Evolutionary conservation across 1,284 basidiomycete genomes (phyloP).

Genomic region (Tilletiaria anomala): DNA sequence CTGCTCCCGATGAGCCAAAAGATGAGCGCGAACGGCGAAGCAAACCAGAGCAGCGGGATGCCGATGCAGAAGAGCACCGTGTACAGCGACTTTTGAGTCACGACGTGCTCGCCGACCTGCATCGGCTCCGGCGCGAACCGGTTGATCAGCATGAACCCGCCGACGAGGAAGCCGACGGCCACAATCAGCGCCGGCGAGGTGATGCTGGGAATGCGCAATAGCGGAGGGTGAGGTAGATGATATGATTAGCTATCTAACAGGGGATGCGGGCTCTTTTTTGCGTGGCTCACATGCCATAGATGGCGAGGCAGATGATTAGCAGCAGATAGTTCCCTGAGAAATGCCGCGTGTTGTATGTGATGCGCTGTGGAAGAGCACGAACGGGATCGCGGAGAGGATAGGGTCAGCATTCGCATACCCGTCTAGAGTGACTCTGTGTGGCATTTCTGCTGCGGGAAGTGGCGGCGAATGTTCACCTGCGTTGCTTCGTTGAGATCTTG

Average conservation of each 20-base stretch:
- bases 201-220: slow-evolving; percentile 40
- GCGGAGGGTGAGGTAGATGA: neutral
- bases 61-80: slow-evolving; percentile 44
- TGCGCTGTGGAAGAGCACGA: slow-evolving; percentile 44
- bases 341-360: slow-evolving; percentile 71
- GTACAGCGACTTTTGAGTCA: slow-evolving; percentile 59
- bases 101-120: slow-evolving; percentile 58
- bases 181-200: slow-evolving; percentile 69
- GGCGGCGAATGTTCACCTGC: slow-evolving; percentile 31
- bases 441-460: too few relatives aligned
- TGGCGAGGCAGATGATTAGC: slow-evolving; percentile 61
- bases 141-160: slow-evolving; percentile 80
- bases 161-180: slow-evolving; percentile 72
- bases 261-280: neutral
- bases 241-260: neutral
- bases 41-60: slow-evolving; percentile 31
- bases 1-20: slow-evolving; percentile 41
- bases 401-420: neutral
- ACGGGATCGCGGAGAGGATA: neutral
- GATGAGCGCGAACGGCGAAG: slow-evolving; percentile 29
- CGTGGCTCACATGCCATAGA: slow-evolving; percentile 69
- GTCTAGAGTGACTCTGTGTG: too few relatives aligned
- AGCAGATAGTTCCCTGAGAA: slow-evolving; percentile 60
- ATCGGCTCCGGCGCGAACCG: slow-evolving; percentile 47
- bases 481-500: slow-evolving; percentile 51